These are phyloP conservation scores for Alternaria incomplexa DNA, from an alignment of 2,329 filamentous ascomycete species.

Conservation along the genomic window DNA sequence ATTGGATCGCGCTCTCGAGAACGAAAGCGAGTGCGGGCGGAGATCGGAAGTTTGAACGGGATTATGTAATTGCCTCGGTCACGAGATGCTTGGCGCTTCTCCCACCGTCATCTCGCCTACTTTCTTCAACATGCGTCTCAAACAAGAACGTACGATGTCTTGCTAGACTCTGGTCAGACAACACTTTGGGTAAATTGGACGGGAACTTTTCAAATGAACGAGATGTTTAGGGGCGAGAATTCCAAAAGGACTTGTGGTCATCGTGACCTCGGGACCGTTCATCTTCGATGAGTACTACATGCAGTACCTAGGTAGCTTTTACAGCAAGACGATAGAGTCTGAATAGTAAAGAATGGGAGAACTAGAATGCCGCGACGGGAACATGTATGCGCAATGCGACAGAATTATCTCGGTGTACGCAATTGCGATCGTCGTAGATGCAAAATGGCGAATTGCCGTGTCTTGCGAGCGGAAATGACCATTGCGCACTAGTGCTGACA, in stretches of 20 bases:
- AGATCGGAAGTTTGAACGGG: not conserved
- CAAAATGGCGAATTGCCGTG: not conserved
- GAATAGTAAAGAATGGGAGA: not conserved
- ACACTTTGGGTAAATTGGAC: not conserved
- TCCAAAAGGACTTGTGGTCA: not conserved
- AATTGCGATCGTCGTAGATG: not conserved
- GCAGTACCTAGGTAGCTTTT: no score
- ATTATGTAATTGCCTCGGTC: not conserved
- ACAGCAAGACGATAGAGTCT: not conserved
- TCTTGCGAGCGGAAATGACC: not conserved
- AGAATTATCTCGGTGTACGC: not conserved
- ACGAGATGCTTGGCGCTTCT: not conserved
- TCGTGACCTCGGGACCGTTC: not conserved
- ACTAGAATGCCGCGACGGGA: not conserved
- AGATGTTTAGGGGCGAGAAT: not conserved
- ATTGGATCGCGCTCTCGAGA: not conserved
- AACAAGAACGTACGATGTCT: not conserved
- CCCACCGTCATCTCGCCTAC: not conserved
- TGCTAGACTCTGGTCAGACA: not conserved
- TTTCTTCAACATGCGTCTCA: not conserved
- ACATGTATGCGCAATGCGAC: not conserved
- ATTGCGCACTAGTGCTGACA: not conserved
- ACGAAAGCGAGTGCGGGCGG: constrained; percentile 4
- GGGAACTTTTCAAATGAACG: not conserved
- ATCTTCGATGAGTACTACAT: not conserved